Percentiles rank a stretch among this genome's conserved stretches.
Evolutionary conservation across 2,329 filamentous ascomycete species (phyloP).

Genomic region (Diaporthe sp.): DNA sequence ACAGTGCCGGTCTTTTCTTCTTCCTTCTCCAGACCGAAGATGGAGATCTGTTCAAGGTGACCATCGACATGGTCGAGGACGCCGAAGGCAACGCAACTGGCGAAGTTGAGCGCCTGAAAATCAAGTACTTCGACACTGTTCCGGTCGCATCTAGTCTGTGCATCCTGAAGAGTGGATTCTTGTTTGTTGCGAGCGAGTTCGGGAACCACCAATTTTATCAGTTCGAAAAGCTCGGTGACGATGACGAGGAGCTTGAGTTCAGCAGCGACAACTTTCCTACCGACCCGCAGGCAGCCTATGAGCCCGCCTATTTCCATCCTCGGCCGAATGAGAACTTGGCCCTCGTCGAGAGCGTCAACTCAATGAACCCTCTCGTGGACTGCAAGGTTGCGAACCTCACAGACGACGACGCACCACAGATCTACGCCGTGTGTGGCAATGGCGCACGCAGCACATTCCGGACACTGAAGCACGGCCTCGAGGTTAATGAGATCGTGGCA

Average conservation of each 20-base stretch:
- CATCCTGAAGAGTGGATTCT: constrained; percentile 94
- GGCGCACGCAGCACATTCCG: constrained; percentile 92
- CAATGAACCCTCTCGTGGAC: constrained; percentile 91
- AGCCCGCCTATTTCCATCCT: constrained; percentile 88
- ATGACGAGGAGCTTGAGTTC: constrained; percentile 91
- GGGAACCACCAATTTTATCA: constrained; percentile 97
- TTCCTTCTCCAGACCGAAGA: constrained; percentile 97
- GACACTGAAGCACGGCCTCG: constrained; percentile 91
- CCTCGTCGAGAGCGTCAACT: constrained; percentile 86
- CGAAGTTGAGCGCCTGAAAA: constrained; percentile 85
- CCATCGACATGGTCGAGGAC: constrained; percentile 90
- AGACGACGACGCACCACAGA: constrained; percentile 94
- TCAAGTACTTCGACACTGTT: constrained; percentile 98
- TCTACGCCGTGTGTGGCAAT: constrained; percentile 92
- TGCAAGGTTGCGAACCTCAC: constrained; percentile 93
- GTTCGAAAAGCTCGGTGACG: constrained; percentile 96
- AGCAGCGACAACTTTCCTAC: constrained; percentile 85
- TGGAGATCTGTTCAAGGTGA: constrained; percentile 98
- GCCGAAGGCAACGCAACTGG: constrained; percentile 82
- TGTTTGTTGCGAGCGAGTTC: constrained; percentile 92
- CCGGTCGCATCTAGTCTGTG: constrained; percentile 89
- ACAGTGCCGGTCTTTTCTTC: constrained; percentile 88
- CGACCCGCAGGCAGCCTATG: constrained; percentile 79
- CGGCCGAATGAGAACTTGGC: constrained; percentile 85
- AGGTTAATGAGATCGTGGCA: constrained; percentile 96